A percentile compares a stretch with the other conserved stretches of the same genome.
Conservation (phyloP, 2,329 filamentous ascomycete species). For the Trichoderma lentiforme region DNA sequence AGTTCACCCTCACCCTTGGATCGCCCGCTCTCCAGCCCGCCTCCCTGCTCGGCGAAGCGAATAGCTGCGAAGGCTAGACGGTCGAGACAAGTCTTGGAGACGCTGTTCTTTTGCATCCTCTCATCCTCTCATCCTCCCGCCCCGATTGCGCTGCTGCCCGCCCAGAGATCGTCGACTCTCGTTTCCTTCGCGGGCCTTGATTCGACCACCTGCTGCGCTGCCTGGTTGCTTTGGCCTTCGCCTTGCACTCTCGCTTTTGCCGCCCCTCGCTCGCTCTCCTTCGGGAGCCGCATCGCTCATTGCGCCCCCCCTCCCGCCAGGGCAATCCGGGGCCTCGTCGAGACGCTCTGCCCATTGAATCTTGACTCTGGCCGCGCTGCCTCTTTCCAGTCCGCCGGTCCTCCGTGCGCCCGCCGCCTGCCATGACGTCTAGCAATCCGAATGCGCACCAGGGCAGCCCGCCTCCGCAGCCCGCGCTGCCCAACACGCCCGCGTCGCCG, state of each 20-base stretch:
- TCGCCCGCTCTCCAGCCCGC: constrained; percentile 13
- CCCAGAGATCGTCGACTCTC: constrained; percentile 1
- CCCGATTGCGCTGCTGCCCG: constrained; percentile 8
- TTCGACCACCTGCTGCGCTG: neutral
- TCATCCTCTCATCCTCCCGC: neutral
- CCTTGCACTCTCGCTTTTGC: neutral
- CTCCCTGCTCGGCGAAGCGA: neutral
- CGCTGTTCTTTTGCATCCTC: neutral
- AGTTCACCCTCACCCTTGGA: constrained; percentile 5
- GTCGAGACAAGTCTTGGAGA: neutral
- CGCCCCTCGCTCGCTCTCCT: neutral
- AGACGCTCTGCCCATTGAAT: constrained; percentile 2
- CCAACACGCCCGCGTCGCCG: constrained; percentile 57
- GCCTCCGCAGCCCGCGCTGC: constrained; percentile 26
- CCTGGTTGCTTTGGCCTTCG: neutral
- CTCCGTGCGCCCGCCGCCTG: neutral
- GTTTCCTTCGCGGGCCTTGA: neutral
- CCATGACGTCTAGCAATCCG: constrained; percentile 38
- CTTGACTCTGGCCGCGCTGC: constrained; percentile 10
- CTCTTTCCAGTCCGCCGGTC: neutral
- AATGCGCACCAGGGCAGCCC: constrained; percentile 33
- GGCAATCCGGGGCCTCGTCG: neutral
- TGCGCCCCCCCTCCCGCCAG: neutral
- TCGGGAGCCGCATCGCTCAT: constrained; percentile 5
- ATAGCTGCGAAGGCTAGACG: neutral